Base-by-base conservation (phyloP, 2,329 filamentous ascomycete genomes). In the Trichoderma asperellum region DNA sequence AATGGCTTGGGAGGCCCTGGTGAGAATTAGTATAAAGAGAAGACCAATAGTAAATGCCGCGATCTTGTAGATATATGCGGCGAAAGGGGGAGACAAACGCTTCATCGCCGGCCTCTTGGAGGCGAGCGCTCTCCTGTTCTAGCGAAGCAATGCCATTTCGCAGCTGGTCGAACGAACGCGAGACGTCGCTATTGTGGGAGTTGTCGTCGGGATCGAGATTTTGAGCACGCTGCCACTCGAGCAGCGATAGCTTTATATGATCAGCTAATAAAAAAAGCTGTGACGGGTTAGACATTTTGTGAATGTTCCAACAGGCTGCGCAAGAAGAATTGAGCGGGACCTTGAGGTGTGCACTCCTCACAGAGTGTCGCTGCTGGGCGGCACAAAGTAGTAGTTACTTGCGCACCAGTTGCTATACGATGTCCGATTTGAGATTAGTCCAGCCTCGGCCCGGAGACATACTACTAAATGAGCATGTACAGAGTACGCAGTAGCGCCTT, bases 191-290 rank as follows among this genome's bases (percentile, higher is more conserved):
- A 82, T 97, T 94, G 80, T 97, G 93, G 24, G 90, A 89, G 77
- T 91, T 91, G 62, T 88, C 88, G 70, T 93, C 88, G 68, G 97
- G 87, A 74, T 93, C 90, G 56, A 97, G 86, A 16, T 89, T 92
- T 75, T 93, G 89, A 60, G 94, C 93, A 70, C 95, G 90, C 82
- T 97, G 91, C 70, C 95, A 90, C 83, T 98, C 96, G 32, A 98
- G 89, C 18, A 99, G 87, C 16, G 94, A 97, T 71, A 98, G 88
- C 82, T 98, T 97, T 85, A 98, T 92, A 81, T 98, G 95, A 82
- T 99, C 96, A 76, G 94, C 93, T 69, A 98, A 89, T 66, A 98
- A 91, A 79, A 94, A 93, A 74, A 98, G 90, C 80, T 97, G 94
- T 76, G 89, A 89, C 49, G 87, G 81, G 74, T 86, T 89, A 52